Conservation (phyloP, 2,329 filamentous ascomycete species). For the Aspergillus pseudoterreus region DNA sequence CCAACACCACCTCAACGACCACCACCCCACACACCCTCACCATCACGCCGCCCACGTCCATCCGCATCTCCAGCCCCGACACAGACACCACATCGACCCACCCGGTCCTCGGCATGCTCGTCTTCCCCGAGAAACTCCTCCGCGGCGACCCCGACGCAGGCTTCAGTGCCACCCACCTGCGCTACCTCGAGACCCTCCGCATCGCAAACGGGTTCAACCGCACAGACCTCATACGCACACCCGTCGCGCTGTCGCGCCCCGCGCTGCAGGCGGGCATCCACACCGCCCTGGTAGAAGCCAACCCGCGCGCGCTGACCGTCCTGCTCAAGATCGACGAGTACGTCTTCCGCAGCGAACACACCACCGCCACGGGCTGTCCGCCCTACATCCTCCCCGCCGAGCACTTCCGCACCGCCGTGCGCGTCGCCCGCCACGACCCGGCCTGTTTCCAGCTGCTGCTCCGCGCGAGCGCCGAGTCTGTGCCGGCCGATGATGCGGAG, state of each 20-base stretch:
- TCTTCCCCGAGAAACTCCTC: constrained; percentile 15
- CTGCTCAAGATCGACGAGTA: constrained; percentile 40
- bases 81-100: constrained; percentile 6
- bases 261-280: constrained; percentile 39
- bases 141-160: constrained; percentile 17
- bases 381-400: constrained; percentile 29
- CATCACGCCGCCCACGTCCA: constrained; percentile 16
- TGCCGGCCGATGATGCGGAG: constrained; percentile 32
- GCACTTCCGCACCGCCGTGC: constrained; percentile 32
- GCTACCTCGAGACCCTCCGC: constrained; percentile 36
- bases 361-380: background rate
- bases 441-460: constrained; percentile 31
- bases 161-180: constrained; percentile 26
- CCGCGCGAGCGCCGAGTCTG: constrained; percentile 36
- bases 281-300: constrained; percentile 33
- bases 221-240: constrained; percentile 8
- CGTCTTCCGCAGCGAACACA: constrained; percentile 15
- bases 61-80: constrained; percentile 17
- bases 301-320: constrained; percentile 27
- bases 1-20: constrained; percentile 1
- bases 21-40: constrained; percentile 17
- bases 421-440: constrained; percentile 19
- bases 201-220: constrained; percentile 23
- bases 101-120: constrained; percentile 17
- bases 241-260: constrained; percentile 26